phyloP scores from a whole-genome alignment of 2,329 filamentous ascomycete species.

The Alternaria atra region DNA sequence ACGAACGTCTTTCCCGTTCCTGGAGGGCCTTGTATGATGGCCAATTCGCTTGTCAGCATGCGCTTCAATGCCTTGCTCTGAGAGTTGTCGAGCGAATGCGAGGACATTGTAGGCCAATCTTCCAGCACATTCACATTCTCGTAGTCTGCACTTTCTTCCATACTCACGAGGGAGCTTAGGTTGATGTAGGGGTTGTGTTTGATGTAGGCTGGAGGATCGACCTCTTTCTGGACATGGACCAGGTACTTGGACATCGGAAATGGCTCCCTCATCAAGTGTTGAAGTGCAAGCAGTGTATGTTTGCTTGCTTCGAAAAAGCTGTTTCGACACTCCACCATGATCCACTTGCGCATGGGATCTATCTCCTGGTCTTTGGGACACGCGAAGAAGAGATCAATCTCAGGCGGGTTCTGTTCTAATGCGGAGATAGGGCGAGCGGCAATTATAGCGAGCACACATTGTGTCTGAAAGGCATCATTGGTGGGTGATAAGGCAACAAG shows the following conservation, averaged over 20 bases:
- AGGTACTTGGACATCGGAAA: slow-evolving; percentile 72
- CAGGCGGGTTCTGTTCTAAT: slow-evolving; percentile 71
- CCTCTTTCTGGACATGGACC: slow-evolving; percentile 57
- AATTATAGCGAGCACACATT: slow-evolving; percentile 76
- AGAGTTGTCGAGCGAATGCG: slow-evolving; percentile 69
- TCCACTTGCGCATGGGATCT: slow-evolving; percentile 72
- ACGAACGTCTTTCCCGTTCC: slow-evolving; percentile 84
- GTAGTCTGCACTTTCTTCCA: slow-evolving; percentile 49
- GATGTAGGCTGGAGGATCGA: slow-evolving; percentile 64
- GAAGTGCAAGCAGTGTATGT: slow-evolving; percentile 76
- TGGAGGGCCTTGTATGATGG: slow-evolving; percentile 85
- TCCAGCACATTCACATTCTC: slow-evolving; percentile 64
- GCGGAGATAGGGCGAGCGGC: slow-evolving; percentile 72
- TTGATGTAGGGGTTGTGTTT: slow-evolving; percentile 59
- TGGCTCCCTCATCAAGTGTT: slow-evolving; percentile 68
- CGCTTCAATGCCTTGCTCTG: slow-evolving; percentile 73
- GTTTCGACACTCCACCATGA: slow-evolving; percentile 79
- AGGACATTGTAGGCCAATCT: slow-evolving; percentile 61
- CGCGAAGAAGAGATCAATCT: slow-evolving; percentile 79
- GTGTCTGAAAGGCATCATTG: slow-evolving; percentile 68
- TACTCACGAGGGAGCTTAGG: slow-evolving; percentile 57
- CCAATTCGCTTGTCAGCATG: slow-evolving; percentile 75
- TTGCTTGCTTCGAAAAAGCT: slow-evolving; percentile 82
- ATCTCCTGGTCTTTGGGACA: slow-evolving; percentile 68
- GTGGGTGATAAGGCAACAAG: slow-evolving; percentile 65